Conservation (phyloP, 2,329 filamentous ascomycete genomes). For the Phaeomoniella chlamydospora region DNA sequence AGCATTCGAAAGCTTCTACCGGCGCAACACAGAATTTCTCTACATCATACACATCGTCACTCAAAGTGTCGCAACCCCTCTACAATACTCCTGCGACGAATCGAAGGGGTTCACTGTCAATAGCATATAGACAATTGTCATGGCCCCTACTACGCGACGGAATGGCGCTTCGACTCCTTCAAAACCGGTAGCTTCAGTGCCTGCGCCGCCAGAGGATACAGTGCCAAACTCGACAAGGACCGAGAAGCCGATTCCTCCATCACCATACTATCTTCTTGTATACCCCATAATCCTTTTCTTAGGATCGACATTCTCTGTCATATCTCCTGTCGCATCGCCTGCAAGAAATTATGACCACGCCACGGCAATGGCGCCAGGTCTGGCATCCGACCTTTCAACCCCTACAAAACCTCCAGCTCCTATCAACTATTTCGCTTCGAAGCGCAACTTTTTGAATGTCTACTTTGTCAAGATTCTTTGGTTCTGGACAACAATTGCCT, state of each 20-base stretch:
- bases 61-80: too few species aligned
- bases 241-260: constrained; percentile 5
- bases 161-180: neutral
- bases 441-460: constrained; percentile 82
- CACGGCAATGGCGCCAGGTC: constrained; percentile 12
- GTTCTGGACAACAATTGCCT: constrained; percentile 73
- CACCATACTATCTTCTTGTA: constrained; percentile 34
- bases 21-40: too few species aligned
- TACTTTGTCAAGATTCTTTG: constrained; percentile 93
- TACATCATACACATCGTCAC: too few species aligned
- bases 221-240: neutral
- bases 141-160: neutral
- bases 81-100: too few species aligned
- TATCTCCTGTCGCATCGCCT: constrained; percentile 57
- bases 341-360: constrained; percentile 16
- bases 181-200: neutral
- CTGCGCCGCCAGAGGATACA: neutral
- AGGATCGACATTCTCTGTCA: constrained; percentile 63
- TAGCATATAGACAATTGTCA: too few species aligned
- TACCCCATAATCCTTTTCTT: constrained; percentile 70
- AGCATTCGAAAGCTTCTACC: too few species aligned
- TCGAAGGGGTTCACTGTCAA: too few species aligned
- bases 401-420: constrained; percentile 9
- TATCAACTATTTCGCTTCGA: constrained; percentile 73
- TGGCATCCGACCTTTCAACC: constrained; percentile 15